phyloP scores from a whole-genome alignment of 345 rosid genomes.

The Salix suchowensis region DNA sequence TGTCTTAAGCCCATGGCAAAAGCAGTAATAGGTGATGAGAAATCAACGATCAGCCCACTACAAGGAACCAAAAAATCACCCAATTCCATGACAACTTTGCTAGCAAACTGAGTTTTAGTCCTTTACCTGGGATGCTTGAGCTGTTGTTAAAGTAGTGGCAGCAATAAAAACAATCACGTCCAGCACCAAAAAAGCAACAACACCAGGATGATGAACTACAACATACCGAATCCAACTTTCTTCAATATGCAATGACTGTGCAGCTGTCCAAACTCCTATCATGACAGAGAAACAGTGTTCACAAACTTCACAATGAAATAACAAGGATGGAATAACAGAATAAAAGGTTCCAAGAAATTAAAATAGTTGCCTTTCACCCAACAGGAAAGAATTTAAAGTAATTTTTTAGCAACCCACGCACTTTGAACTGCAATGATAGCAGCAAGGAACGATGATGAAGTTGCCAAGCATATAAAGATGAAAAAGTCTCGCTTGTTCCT shows the following conservation, averaged over 20 bases:
- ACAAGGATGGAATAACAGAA: background rate
- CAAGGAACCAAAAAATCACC: no score
- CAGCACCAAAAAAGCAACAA: constrained; percentile 52
- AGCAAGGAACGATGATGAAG: constrained; percentile 46
- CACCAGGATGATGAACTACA: constrained; percentile 60
- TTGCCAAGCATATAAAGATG: constrained; percentile 65
- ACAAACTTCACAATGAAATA: background rate
- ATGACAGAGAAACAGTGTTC: constrained; percentile 10
- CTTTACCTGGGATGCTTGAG: constrained; percentile 75
- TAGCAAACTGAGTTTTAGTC: background rate
- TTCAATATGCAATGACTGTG: constrained; percentile 29
- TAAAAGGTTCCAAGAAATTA: background rate
- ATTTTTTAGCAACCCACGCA: constrained; percentile 30
- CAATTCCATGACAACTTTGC: no score
- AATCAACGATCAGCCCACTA: background rate
- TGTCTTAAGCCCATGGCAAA: background rate
- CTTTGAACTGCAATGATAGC: constrained; percentile 66
- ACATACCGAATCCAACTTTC: constrained; percentile 60
- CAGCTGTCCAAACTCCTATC: constrained; percentile 66
- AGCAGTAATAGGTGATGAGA: background rate
- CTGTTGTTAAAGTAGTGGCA: constrained; percentile 50
- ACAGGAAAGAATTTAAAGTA: background rate
- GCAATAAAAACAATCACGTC: constrained; percentile 52
- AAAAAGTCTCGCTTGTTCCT: constrained; percentile 89
- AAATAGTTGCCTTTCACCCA: background rate